Evolutionary conservation across 768 basidiomycete species (phyloP), one percentile per base, ranked within the genome.

Genomic region (Chalciporus chontae): DNA sequence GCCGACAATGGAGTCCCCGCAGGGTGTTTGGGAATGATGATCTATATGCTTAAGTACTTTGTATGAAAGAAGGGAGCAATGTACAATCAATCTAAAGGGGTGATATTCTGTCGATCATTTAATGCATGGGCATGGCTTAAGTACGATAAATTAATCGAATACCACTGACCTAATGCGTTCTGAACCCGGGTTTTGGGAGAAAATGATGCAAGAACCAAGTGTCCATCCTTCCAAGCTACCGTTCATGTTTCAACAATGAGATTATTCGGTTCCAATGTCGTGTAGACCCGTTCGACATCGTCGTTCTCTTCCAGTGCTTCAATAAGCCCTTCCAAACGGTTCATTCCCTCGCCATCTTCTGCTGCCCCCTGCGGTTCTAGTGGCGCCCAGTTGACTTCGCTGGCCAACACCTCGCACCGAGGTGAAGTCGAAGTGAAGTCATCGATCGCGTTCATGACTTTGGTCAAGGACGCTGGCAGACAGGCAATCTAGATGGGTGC

Each of bases 261-360:
- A 51, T 39, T 47, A 31, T 62, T 66, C 23, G 55, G 51, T 37
- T 76, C 76, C 46, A 75, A 51, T 21, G 75, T 80, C 40, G 82
- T 83, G 71, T 78, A 84, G 21, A 86, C 79, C 48, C 73, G 74
- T 48, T 79, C 66, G 11, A 77, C 77, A 59, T 86, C 85, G 46
- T 78, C 79, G 51, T 79, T 69, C 19, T 70, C 77, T 63, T 83
- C 81, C 43, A 87, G 63, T 5, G 71, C 74, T 38, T 77, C 73
- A 17, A 83, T 66, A 18, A 87, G 67, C 10, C 63, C 60, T 27
- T 70, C 68, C 8, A 85, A 60, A 41, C 68, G 70, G 24, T 36
- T 50, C 51, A 19, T 65, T 59, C 53, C 54, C 45, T 70, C 66
- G 24, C 66, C 56, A 7, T 80, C 78, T 23, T 73, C 72, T 9